Percentiles rank a stretch among this genome's conserved stretches.
phyloP scores from a whole-genome alignment of 306 rosid species.

The peach (Prunus persica) region Prunus_persica_NCBIv2 NC_034015.1:8145001-8145500 shows the following conservation, averaged over 20 bases:
- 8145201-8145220: no score
- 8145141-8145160: neutral
- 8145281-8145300: constrained; percentile 60
- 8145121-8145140: neutral
- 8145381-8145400: constrained; percentile 70
- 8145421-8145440: constrained; percentile 26
- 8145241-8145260: neutral
- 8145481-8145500: neutral
- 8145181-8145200: no score
- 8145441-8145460: constrained; percentile 30
- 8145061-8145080: neutral
- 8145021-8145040: neutral
- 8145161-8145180: no score
- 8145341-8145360: constrained; percentile 91
- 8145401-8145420: constrained; percentile 31
- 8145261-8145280: constrained; percentile 11
- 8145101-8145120: neutral
- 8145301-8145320: constrained; percentile 67
- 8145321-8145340: constrained; percentile 98
- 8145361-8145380: constrained; percentile 59
- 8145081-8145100: neutral
- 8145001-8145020: neutral
- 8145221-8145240: neutral
- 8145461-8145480: constrained; percentile 21
- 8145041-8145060: no score